phyloP scores from a whole-genome alignment of 1,139 yeast species.

The Nakaseomyces bracarensis region DNA sequence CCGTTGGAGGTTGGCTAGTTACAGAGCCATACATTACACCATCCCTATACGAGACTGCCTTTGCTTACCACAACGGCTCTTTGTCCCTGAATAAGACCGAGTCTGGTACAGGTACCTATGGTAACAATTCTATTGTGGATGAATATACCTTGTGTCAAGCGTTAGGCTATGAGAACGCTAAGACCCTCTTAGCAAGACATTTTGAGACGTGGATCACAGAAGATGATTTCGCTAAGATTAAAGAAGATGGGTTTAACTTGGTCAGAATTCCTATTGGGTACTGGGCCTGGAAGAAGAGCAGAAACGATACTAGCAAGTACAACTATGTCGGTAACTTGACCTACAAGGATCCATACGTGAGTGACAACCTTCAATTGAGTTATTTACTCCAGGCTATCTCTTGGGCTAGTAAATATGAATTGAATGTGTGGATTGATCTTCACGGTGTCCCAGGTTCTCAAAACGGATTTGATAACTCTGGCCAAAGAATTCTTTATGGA shows the following conservation, averaged over 20 bases:
- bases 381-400: slow-evolving; percentile 47
- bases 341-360: slow-evolving; percentile 47
- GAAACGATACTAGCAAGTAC: slow-evolving; percentile 18
- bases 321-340: slow-evolving; percentile 18
- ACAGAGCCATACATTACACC: slow-evolving; percentile 62
- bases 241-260: slow-evolving; percentile 46
- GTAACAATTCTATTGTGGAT: slow-evolving; percentile 40
- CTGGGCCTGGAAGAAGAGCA: slow-evolving; percentile 49
- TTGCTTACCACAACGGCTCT: slow-evolving; percentile 6
- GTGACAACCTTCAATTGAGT: slow-evolving; percentile 41
- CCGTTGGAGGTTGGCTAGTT: slow-evolving; percentile 60
- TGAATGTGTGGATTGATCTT: slow-evolving; percentile 54
- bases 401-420: slow-evolving; percentile 45
- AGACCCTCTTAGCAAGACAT: slow-evolving; percentile 39
- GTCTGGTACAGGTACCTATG: neutral
- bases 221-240: slow-evolving; percentile 43
- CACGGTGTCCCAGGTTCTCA: slow-evolving; percentile 66
- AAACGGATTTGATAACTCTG: slow-evolving; percentile 66
- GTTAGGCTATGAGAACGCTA: slow-evolving; percentile 42
- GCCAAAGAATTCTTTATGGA: slow-evolving; percentile 37
- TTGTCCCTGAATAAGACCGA: neutral
- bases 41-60: slow-evolving; percentile 35
- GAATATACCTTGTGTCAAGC: slow-evolving; percentile 46
- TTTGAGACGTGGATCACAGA: slow-evolving; percentile 51
- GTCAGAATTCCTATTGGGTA: slow-evolving; percentile 62